Conservation (phyloP, 495 filamentous ascomycete species). For the Penicillium nucicola region DNA sequence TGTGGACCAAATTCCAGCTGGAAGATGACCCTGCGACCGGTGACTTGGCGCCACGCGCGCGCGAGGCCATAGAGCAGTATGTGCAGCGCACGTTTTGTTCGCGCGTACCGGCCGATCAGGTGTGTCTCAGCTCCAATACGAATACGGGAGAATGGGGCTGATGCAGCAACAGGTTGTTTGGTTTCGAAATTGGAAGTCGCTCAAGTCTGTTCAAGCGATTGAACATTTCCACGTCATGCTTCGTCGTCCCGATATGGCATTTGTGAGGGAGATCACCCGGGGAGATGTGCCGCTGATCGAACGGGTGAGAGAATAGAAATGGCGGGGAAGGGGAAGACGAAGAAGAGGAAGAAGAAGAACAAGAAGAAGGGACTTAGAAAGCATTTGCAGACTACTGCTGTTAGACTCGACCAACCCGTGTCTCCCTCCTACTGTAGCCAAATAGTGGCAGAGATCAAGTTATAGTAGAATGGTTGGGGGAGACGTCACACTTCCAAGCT, state of each 20-base stretch:
- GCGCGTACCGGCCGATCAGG: slow-evolving; percentile 42
- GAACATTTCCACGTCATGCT: slow-evolving; percentile 96
- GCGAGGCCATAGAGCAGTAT: slow-evolving; percentile 63
- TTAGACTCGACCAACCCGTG: neutral
- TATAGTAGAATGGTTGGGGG: neutral
- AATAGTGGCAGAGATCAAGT: no score
- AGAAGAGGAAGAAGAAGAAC: no score
- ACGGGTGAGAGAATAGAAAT: slow-evolving; percentile 11
- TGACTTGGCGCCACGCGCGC: slow-evolving; percentile 61
- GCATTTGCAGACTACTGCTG: neutral
- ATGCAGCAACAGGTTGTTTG: slow-evolving; percentile 60
- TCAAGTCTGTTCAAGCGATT: slow-evolving; percentile 82
- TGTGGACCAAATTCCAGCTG: slow-evolving; percentile 88
- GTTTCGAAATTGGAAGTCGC: slow-evolving; percentile 84
- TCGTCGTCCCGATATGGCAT: slow-evolving; percentile 64
- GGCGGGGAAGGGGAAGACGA: neutral
- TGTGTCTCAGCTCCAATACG: slow-evolving; percentile 17
- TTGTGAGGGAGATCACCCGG: slow-evolving; percentile 67
- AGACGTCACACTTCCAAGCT: slow-evolving; percentile 9
- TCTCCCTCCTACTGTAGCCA: no score
- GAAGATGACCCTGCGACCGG: slow-evolving; percentile 62
- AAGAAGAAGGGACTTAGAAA: no score
- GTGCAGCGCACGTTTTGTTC: slow-evolving; percentile 61
- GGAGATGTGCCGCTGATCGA: slow-evolving; percentile 64
- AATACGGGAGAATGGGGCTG: neutral